Conservation (phyloP, 257 asterid genomes). For the Ocimum tenuiflorum region DNA sequence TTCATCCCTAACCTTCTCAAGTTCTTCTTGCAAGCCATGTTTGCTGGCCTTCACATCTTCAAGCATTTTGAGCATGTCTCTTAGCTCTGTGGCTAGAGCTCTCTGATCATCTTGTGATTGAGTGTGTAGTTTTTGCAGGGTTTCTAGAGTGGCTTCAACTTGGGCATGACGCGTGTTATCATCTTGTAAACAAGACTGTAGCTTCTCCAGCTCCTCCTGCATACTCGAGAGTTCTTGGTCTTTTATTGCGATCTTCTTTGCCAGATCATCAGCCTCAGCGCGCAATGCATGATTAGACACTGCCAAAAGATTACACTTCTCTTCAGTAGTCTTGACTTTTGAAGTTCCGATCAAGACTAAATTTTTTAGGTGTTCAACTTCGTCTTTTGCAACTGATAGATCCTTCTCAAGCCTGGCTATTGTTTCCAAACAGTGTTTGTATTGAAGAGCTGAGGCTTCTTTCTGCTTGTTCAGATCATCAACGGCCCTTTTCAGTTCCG, state of each 20-base stretch:
- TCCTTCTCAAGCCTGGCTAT: slow-evolving; percentile 59
- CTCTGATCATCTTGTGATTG: slow-evolving; percentile 65
- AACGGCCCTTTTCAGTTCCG: slow-evolving; percentile 41
- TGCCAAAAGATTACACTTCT: slow-evolving; percentile 49
- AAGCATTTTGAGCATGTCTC: slow-evolving; percentile 48
- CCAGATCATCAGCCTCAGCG: slow-evolving; percentile 64
- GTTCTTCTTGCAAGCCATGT: slow-evolving; percentile 54
- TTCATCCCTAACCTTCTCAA: slow-evolving; percentile 49
- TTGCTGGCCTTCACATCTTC: slow-evolving; percentile 53
- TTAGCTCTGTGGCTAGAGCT: slow-evolving; percentile 55
- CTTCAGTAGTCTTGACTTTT: slow-evolving; percentile 47
- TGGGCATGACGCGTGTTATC: slow-evolving; percentile 45
- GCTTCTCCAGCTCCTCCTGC: slow-evolving; percentile 69
- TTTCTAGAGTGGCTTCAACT: slow-evolving; percentile 56
- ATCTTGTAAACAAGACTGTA: slow-evolving; percentile 46
- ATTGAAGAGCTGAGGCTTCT: slow-evolving; percentile 53
- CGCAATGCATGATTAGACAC: slow-evolving; percentile 54
- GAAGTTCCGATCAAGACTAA: slow-evolving; percentile 39
- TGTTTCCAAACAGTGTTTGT: slow-evolving; percentile 54
- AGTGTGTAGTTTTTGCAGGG: slow-evolving; percentile 49
- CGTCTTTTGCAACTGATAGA: slow-evolving; percentile 39
- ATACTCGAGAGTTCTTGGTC: slow-evolving; percentile 65
- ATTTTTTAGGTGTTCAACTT: slow-evolving; percentile 49
- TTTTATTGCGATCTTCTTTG: slow-evolving; percentile 53
- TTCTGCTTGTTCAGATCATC: slow-evolving; percentile 50